Percentiles rank a stretch among this genome's conserved stretches.
Evolutionary conservation across 805 yeast species (phyloP).

Genomic region (Metschnikowia similis): DNA sequence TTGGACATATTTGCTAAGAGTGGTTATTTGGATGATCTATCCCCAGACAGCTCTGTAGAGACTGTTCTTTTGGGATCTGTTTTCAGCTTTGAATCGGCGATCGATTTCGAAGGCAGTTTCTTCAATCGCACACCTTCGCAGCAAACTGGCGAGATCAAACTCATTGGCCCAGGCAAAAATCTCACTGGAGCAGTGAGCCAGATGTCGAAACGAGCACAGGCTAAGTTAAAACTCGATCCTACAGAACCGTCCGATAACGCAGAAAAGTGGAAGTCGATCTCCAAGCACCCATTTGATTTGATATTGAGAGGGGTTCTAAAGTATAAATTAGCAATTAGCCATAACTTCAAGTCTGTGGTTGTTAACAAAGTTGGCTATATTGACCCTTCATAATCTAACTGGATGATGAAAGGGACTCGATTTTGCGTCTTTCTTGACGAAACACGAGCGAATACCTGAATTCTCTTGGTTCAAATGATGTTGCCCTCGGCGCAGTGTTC

Average conservation of each 20-base stretch:
- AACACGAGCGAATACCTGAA: constrained; percentile 24
- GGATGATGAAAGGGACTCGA: constrained; percentile 1
- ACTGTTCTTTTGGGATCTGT: constrained; percentile 78
- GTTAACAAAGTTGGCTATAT: constrained; percentile 56
- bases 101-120: constrained; percentile 73
- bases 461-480: constrained; percentile 57
- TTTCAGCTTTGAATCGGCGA: constrained; percentile 60
- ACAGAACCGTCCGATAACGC: constrained; percentile 32
- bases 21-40: constrained; percentile 32
- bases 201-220: not conserved
- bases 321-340: constrained; percentile 65
- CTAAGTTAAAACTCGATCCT: not conserved
- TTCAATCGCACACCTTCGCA: constrained; percentile 55
- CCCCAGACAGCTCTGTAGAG: constrained; percentile 30
- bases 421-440: constrained; percentile 6
- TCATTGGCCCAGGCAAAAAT: constrained; percentile 65
- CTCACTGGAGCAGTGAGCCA: constrained; percentile 23
- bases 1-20: constrained; percentile 83
- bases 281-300: constrained; percentile 78
- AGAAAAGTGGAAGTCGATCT: constrained; percentile 68
- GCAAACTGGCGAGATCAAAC: constrained; percentile 66
- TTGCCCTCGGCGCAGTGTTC: constrained; percentile 51
- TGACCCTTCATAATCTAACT: constrained; percentile 39
- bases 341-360: constrained; percentile 50
- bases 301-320: constrained; percentile 77